phyloP scores from a whole-genome alignment of 2,329 filamentous ascomycete species.

The Fusarium hainanense region DNA sequence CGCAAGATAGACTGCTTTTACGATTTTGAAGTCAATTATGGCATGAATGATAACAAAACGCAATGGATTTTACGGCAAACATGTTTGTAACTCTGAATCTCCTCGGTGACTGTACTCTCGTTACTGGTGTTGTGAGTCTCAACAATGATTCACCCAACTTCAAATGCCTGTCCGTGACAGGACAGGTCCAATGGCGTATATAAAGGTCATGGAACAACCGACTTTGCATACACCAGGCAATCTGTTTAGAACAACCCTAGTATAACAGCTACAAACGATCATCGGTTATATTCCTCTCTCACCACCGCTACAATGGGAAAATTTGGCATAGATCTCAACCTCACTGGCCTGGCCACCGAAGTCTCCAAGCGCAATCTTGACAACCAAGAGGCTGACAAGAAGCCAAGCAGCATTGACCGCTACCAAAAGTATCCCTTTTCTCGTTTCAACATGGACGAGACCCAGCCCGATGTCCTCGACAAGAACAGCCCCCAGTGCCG shows the following conservation, averaged over 20 bases:
- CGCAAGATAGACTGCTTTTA: constrained; percentile 26
- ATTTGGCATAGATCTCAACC: not conserved
- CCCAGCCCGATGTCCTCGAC: not conserved
- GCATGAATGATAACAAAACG: constrained; percentile 24
- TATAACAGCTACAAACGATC: not conserved
- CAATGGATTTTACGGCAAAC: not conserved
- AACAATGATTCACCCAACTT: not conserved
- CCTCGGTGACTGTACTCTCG: not conserved
- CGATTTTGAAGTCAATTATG: constrained; percentile 12
- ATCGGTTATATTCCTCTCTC: not conserved
- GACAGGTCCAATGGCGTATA: not conserved
- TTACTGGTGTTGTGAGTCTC: not conserved
- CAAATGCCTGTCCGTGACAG: not conserved
- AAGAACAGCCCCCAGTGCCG: constrained; percentile 28
- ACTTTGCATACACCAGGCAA: not conserved
- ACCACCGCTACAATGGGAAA: constrained; percentile 10
- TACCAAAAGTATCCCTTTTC: constrained; percentile 16
- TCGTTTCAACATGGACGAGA: not conserved
- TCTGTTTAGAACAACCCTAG: not conserved
- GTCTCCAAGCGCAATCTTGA: not conserved
- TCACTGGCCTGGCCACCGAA: not conserved
- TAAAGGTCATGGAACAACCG: not conserved
- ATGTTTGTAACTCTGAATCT: not conserved
- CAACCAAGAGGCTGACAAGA: not conserved
- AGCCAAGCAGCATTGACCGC: not conserved